Conservation (phyloP, 768 basidiomycete species). For the Boletus patriciae region DNA sequence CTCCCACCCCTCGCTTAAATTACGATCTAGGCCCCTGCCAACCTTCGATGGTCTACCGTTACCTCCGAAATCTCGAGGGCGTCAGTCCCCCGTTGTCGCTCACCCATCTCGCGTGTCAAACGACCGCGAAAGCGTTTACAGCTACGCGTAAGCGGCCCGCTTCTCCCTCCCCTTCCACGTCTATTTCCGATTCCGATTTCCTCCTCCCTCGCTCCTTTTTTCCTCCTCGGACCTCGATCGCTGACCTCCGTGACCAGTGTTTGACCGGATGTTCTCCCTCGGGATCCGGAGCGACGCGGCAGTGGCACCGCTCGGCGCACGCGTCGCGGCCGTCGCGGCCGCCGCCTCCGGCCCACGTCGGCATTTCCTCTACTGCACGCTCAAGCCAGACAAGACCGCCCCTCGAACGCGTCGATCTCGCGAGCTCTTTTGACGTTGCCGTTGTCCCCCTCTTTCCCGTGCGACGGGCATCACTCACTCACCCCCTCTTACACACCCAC, state of each 20-base stretch:
- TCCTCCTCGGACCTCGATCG: not conserved
- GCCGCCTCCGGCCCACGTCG: conserved; percentile 73
- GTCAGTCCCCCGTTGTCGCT: conserved; percentile 85
- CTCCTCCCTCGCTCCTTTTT: not conserved
- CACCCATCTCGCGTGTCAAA: conserved; percentile 86
- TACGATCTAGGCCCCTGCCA: conserved; percentile 65
- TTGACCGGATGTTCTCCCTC: conserved; percentile 87
- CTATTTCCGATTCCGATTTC: not conserved
- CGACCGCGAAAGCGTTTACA: conserved; percentile 84
- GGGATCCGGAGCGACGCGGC: conserved; percentile 76
- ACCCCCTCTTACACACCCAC: not conserved
- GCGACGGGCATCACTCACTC: too few relatives aligned
- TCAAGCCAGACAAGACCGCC: conserved; percentile 57
- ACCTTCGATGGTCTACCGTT: conserved; percentile 91
- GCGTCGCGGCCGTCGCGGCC: conserved; percentile 64
- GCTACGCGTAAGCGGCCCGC: conserved; percentile 61
- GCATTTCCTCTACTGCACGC: conserved; percentile 80
- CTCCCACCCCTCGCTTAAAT: not conserved
- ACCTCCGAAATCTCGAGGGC: conserved; percentile 86
- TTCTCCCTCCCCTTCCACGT: too few relatives aligned
- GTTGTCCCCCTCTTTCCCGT: too few relatives aligned
- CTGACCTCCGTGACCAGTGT: conserved; percentile 50
- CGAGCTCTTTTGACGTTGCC: conserved; percentile 25
- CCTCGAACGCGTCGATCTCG: conserved; percentile 48
- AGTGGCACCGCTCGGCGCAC: conserved; percentile 53